Percentiles rank a stretch among this genome's conserved stretches.
Evolutionary conservation across 2,329 filamentous ascomycete genomes (phyloP).

Genomic region (Alternaria angustiovoidea): DNA sequence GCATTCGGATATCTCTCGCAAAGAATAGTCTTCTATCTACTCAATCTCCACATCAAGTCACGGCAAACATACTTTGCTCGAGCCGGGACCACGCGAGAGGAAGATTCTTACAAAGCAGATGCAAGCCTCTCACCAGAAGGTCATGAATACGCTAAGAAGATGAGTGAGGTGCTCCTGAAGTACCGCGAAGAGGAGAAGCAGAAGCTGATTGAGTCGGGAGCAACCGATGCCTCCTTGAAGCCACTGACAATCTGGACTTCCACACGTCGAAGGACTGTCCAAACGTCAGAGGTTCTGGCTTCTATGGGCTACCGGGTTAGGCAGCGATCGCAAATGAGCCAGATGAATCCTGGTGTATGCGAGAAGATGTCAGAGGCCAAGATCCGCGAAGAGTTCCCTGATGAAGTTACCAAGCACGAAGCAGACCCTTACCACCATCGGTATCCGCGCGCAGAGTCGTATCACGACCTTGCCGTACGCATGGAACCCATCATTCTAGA

Average conservation of each 20-base stretch:
- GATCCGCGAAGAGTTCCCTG: conserved; percentile 83
- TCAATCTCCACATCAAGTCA: conserved; percentile 96
- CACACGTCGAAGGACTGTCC: conserved; percentile 85
- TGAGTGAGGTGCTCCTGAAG: conserved; percentile 79
- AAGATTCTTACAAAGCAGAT: conserved; percentile 92
- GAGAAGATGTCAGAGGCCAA: conserved; percentile 88
- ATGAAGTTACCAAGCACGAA: conserved; percentile 92
- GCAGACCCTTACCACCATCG: conserved; percentile 95
- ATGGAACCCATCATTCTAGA: conserved; percentile 98
- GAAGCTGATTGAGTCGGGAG: conserved; percentile 72
- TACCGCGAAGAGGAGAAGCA: conserved; percentile 85
- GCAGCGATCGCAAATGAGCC: conserved; percentile 94
- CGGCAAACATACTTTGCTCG: conserved; percentile 92
- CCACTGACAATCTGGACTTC: conserved; percentile 94
- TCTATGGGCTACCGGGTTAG: conserved; percentile 83
- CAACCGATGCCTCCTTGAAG: conserved; percentile 72
- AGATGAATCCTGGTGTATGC: conserved; percentile 94
- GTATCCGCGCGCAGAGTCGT: conserved; percentile 96
- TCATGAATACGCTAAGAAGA: conserved; percentile 72
- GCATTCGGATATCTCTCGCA: conserved; percentile 97
- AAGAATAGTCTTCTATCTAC: conserved; percentile 96
- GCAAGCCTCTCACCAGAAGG: conserved; percentile 83
- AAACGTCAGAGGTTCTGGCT: conserved; percentile 85
- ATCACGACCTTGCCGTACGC: conserved; percentile 97
- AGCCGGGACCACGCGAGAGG: conserved; percentile 83